These are phyloP conservation scores for Kurtzmaniella quercitrusa DNA, from an alignment of 1,139 yeast species.

Conservation along the genomic window DNA sequence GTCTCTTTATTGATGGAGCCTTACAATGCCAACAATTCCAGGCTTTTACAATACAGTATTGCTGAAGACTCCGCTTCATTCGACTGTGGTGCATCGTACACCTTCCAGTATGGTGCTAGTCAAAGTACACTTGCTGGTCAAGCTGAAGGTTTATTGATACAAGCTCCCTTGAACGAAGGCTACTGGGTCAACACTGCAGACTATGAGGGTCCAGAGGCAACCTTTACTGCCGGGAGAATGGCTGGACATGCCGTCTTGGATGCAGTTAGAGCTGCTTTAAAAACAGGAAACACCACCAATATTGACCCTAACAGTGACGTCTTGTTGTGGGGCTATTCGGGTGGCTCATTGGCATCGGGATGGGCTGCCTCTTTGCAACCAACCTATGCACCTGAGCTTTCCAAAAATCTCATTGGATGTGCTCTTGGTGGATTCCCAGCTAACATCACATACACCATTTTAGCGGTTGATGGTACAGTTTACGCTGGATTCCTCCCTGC, in stretches of 20 bases:
- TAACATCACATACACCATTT: constrained; percentile 17
- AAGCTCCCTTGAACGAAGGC: constrained; percentile 22
- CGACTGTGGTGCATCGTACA: constrained; percentile 31
- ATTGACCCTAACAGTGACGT: constrained; percentile 18
- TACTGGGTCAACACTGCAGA: constrained; percentile 31
- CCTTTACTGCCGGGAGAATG: constrained; percentile 26
- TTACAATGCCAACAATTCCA: constrained; percentile 13
- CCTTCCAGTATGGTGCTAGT: constrained; percentile 18
- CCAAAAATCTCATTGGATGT: constrained; percentile 21
- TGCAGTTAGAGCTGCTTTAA: constrained; percentile 22
- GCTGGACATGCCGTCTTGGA: constrained; percentile 27
- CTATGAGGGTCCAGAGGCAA: constrained; percentile 25
- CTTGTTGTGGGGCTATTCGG: constrained; percentile 34
- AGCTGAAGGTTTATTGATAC: constrained; percentile 21
- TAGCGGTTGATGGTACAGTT: constrained; percentile 19
- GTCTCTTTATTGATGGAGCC: constrained; percentile 17
- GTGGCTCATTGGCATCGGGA: constrained; percentile 30
- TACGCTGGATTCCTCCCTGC: constrained; percentile 25
- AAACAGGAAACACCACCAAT: constrained; percentile 20
- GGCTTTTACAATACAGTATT: constrained; percentile 24
- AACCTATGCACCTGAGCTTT: constrained; percentile 30
- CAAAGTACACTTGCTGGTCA: constrained; percentile 14
- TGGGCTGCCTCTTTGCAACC: constrained; percentile 31
- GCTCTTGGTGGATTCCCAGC: constrained; percentile 32
- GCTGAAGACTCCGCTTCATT: constrained; percentile 28